Evolutionary conservation across 306 rosid genomes (phyloP).

Genomic region (Medicago arabica): DNA sequence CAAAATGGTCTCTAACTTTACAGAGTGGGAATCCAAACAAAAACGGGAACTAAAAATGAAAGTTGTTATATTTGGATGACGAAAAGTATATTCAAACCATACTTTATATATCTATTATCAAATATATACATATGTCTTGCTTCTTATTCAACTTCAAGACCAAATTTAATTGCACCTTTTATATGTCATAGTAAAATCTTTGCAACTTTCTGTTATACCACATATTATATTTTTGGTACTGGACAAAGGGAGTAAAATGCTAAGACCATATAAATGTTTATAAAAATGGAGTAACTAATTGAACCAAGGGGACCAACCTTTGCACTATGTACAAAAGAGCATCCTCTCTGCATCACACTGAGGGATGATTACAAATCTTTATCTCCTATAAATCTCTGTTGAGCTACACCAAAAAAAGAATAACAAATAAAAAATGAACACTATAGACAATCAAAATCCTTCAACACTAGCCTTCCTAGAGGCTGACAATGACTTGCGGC

Average conservation of each 20-base stretch:
- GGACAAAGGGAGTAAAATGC: background rate
- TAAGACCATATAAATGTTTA: constrained; percentile 2
- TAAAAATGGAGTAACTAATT: constrained; percentile 20
- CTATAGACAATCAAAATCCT: constrained; percentile 25
- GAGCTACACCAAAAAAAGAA: constrained; percentile 16
- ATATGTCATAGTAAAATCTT: constrained; percentile 13
- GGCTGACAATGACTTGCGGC: background rate
- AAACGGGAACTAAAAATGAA: no score
- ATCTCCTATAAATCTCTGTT: constrained; percentile 29
- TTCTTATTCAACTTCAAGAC: background rate
- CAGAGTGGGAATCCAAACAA: no score
- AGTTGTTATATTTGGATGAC: no score
- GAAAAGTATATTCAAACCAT: background rate
- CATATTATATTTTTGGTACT: background rate
- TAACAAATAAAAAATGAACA: constrained; percentile 26
- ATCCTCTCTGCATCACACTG: constrained; percentile 24
- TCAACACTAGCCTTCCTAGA: constrained; percentile 30
- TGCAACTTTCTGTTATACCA: background rate
- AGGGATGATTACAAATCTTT: constrained; percentile 32
- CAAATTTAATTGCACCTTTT: constrained; percentile 9
- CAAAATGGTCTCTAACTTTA: no score
- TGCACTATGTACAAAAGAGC: constrained; percentile 33
- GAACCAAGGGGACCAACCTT: constrained; percentile 15
- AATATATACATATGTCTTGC: background rate
- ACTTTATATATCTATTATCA: background rate